phyloP scores from a whole-genome alignment of 1,284 basidiomycete genomes.

The Apiotrichum siamense region DNA sequence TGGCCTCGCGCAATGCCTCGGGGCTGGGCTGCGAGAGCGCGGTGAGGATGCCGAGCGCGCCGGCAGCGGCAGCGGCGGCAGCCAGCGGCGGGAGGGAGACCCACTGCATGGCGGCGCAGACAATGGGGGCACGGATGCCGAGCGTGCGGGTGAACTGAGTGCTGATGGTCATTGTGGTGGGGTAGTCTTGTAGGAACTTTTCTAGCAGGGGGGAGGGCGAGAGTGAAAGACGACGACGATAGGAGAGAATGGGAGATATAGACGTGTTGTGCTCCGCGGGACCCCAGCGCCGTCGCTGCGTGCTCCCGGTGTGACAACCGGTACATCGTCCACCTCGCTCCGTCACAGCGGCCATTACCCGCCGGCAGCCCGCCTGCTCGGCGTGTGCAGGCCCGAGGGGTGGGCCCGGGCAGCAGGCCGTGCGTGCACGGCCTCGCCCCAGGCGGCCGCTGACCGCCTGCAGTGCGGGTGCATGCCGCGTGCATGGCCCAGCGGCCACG shows the following conservation, averaged over 20 bases:
- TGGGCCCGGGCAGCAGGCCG: too few relatives aligned
- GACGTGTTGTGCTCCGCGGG: too few relatives aligned
- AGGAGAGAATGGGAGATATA: background rate
- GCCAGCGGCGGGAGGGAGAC: slow-evolving; percentile 39
- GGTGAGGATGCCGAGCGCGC: slow-evolving; percentile 81
- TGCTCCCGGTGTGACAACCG: too few relatives aligned
- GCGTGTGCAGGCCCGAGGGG: too few relatives aligned
- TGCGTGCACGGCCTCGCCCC: too few relatives aligned
- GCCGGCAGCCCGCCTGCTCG: too few relatives aligned
- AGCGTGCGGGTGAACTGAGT: slow-evolving; percentile 50
- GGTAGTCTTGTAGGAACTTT: background rate
- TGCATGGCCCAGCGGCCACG: too few relatives aligned
- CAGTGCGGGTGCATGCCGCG: too few relatives aligned
- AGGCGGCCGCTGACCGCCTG: too few relatives aligned
- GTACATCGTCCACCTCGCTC: too few relatives aligned
- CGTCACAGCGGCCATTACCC: too few relatives aligned
- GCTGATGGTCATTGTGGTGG: slow-evolving; percentile 40
- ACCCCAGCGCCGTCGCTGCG: too few relatives aligned
- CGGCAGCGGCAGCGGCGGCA: slow-evolving; percentile 78
- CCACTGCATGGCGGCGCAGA: slow-evolving; percentile 21
- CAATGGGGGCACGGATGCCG: slow-evolving; percentile 23
- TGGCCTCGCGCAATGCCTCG: slow-evolving; percentile 74
- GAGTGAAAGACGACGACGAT: background rate
- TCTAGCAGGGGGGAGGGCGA: background rate
- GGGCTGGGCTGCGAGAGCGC: slow-evolving; percentile 80